A percentile compares a stretch with the other conserved stretches of the same genome.
phyloP scores from a whole-genome alignment of 352 stramenopile genomes.

The Globisporangium perplexum region DNA sequence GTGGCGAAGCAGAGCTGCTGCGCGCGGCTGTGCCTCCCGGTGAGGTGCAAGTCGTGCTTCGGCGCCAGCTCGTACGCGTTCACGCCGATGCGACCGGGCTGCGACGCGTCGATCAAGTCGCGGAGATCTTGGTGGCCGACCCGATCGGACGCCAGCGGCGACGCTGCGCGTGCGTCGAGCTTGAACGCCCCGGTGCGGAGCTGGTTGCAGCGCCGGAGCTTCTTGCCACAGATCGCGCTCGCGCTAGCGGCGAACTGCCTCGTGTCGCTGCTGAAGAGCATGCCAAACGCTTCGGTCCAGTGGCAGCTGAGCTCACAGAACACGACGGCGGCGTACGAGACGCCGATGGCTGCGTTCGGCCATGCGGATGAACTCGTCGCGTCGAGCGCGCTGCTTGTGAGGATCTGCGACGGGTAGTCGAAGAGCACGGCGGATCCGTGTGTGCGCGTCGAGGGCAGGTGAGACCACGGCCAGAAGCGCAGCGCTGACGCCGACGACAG shows the following conservation, averaged over 20 bases:
- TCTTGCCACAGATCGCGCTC: constrained; percentile 45
- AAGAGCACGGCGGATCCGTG: background rate
- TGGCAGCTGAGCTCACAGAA: constrained; percentile 52
- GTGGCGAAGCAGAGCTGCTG: constrained; percentile 58
- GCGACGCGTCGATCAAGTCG: constrained; percentile 23
- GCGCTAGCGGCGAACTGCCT: constrained; percentile 30
- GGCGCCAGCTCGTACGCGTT: constrained; percentile 49
- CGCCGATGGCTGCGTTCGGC: constrained; percentile 31
- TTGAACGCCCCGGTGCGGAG: constrained; percentile 32
- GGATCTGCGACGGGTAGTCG: background rate
- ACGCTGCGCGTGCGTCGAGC: background rate
- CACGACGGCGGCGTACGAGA: constrained; percentile 48
- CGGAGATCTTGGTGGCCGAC: constrained; percentile 12
- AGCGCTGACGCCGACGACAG: background rate
- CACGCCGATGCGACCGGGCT: constrained; percentile 30
- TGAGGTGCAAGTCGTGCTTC: constrained; percentile 24
- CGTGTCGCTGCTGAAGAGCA: constrained; percentile 64
- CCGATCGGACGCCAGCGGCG: constrained; percentile 13
- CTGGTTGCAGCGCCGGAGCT: constrained; percentile 49
- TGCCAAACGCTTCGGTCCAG: constrained; percentile 45
- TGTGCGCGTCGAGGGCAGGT: too few relatives aligned
- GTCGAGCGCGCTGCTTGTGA: background rate
- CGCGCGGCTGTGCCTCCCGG: constrained; percentile 22
- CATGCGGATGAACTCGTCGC: constrained; percentile 22
- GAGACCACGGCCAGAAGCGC: background rate